Evolutionary conservation across 148 eudicot genomes (phyloP).

Genomic region (Selenicereus undatus): DNA sequence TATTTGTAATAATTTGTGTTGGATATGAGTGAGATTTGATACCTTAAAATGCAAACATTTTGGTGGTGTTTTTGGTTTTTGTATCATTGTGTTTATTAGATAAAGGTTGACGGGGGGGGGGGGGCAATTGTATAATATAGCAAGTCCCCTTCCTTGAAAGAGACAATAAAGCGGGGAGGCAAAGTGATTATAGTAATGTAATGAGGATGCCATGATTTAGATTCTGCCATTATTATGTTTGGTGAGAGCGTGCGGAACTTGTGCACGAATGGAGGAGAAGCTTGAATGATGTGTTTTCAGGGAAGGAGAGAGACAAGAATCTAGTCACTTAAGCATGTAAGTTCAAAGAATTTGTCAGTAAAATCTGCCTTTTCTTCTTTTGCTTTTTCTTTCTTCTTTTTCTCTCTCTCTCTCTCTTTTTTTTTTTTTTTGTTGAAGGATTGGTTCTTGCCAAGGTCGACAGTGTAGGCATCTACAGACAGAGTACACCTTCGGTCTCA

Average conservation of each 20-base stretch:
- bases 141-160: not conserved
- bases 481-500: too few species aligned
- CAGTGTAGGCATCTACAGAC: too few species aligned
- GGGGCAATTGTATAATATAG: not conserved
- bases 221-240: conserved; percentile 29
- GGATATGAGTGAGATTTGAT: conserved; percentile 21
- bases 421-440: not conserved
- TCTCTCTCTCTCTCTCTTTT: not conserved
- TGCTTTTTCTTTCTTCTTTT: not conserved
- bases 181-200: not conserved
- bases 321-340: not conserved
- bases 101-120: not conserved
- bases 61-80: conserved; percentile 8
- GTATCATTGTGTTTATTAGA: not conserved
- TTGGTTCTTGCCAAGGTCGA: too few species aligned
- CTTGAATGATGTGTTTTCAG: not conserved
- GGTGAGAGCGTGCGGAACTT: conserved; percentile 9
- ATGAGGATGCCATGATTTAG: conserved; percentile 13
- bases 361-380: not conserved
- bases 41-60: conserved; percentile 14
- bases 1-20: not conserved
- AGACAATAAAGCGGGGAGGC: not conserved
- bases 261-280: not conserved
- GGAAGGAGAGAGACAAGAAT: conserved; percentile 13
- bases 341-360: not conserved